phyloP scores from a whole-genome alignment of 2,329 filamentous ascomycete genomes.

The Epichloe elymi region DNA sequence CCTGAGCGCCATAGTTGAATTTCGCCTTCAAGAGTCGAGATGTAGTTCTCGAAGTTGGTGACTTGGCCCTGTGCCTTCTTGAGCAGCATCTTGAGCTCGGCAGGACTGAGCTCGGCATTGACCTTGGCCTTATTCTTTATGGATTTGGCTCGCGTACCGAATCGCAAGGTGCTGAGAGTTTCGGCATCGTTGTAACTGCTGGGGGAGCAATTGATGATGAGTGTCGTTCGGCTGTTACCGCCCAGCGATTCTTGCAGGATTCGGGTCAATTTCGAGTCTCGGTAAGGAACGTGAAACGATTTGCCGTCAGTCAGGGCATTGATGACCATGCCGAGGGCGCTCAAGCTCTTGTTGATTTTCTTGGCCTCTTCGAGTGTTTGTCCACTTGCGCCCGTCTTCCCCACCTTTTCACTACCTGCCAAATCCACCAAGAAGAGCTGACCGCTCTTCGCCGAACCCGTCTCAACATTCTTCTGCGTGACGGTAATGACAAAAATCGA shows the following conservation, averaged over 20 bases:
- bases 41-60: slow-evolving; percentile 78
- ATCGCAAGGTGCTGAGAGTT: slow-evolving; percentile 81
- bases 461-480: slow-evolving; percentile 95
- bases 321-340: slow-evolving; percentile 97
- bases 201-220: slow-evolving; percentile 98
- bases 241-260: slow-evolving; percentile 95
- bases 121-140: slow-evolving; percentile 99
- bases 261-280: slow-evolving; percentile 94
- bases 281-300: slow-evolving; percentile 90
- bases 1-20: slow-evolving; percentile 78
- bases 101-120: slow-evolving; percentile 92
- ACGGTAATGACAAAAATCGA: slow-evolving; percentile 97
- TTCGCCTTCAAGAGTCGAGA: slow-evolving; percentile 71
- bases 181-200: slow-evolving; percentile 97
- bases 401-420: slow-evolving; percentile 95
- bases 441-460: slow-evolving; percentile 88
- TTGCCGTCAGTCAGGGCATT: slow-evolving; percentile 94
- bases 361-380: slow-evolving; percentile 97
- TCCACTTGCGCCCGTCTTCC: slow-evolving; percentile 94
- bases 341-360: slow-evolving; percentile 99
- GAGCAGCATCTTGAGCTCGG: slow-evolving; percentile 84
- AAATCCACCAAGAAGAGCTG: slow-evolving; percentile 96
- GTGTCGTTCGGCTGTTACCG: slow-evolving; percentile 94
- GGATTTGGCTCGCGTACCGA: slow-evolving; percentile 91
- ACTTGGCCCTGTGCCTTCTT: slow-evolving; percentile 87